phyloP scores from a whole-genome alignment of 108 stramenopile genomes.

The Aurantiochytrium sp. region DNA sequence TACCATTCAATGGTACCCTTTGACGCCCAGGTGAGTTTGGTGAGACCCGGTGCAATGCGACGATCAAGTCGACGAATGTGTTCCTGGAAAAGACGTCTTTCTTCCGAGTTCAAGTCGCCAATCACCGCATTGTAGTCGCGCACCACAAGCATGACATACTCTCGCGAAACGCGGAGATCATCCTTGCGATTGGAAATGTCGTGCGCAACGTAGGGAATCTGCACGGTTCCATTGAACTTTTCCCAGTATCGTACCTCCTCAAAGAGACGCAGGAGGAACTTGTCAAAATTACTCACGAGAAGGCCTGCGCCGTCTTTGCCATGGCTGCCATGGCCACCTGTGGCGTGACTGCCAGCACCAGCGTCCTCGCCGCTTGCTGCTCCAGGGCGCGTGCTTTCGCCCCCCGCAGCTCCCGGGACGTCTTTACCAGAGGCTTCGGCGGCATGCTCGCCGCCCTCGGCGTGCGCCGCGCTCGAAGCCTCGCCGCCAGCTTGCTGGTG shows the following conservation, averaged over 20 bases:
- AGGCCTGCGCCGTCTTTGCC: neutral
- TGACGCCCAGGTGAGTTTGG: slow-evolving; percentile 47
- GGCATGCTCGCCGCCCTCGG: neutral
- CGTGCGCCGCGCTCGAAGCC: neutral
- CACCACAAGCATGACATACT: slow-evolving; percentile 58
- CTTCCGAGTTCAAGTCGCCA: slow-evolving; percentile 38
- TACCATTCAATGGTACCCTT: slow-evolving; percentile 49
- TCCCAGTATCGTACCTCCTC: slow-evolving; percentile 56
- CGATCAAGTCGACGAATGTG: slow-evolving; percentile 54
- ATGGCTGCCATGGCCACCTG: neutral
- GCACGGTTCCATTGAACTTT: slow-evolving; percentile 51
- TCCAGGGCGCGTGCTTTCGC: neutral
- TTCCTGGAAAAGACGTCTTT: slow-evolving; percentile 51
- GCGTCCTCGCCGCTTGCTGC: neutral
- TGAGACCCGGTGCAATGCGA: slow-evolving; percentile 43
- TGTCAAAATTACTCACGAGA: slow-evolving; percentile 56
- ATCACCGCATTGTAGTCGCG: slow-evolving; percentile 59
- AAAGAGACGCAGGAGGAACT: slow-evolving; percentile 48
- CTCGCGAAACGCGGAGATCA: slow-evolving; percentile 43
- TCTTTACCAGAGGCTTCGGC: neutral
- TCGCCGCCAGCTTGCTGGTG: neutral
- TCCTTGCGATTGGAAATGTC: slow-evolving; percentile 53
- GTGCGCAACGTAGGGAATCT: slow-evolving; percentile 53
- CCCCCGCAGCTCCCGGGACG: neutral
- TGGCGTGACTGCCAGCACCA: neutral